Conservation (phyloP, 768 basidiomycete species). For the Sutorius australiensis region DNA sequence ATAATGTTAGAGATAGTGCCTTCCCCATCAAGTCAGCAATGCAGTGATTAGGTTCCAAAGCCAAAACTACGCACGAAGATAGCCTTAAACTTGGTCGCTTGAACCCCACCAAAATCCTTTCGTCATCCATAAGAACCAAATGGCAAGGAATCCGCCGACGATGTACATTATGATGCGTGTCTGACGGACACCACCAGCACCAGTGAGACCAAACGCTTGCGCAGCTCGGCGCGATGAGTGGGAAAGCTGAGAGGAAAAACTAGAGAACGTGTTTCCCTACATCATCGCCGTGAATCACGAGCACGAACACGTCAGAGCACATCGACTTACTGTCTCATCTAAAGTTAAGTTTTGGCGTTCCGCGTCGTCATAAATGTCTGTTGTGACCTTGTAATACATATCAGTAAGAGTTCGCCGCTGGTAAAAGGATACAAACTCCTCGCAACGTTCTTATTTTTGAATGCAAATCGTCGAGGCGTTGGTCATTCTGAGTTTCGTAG, state of each 20-base stretch:
- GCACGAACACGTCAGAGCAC: neutral
- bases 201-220: slow-evolving; percentile 65
- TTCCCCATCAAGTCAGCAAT: neutral
- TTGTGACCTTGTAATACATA: slow-evolving; percentile 58
- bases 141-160: slow-evolving; percentile 47
- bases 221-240: slow-evolving; percentile 68
- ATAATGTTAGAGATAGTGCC: neutral
- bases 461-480: slow-evolving; percentile 77
- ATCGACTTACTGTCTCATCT: slow-evolving; percentile 62
- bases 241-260: slow-evolving; percentile 57
- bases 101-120: slow-evolving; percentile 45
- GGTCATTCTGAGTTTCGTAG: slow-evolving; percentile 84
- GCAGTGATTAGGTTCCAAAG: neutral
- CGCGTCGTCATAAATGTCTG: slow-evolving; percentile 80
- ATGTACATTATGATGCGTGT: slow-evolving; percentile 64
- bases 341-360: slow-evolving; percentile 78
- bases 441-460: slow-evolving; percentile 79
- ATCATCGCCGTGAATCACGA: neutral
- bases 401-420: neutral
- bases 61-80: slow-evolving; percentile 14
- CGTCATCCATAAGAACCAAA: slow-evolving; percentile 56
- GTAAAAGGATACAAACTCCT: slow-evolving; percentile 38
- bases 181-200: slow-evolving; percentile 61
- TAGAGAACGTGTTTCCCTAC: slow-evolving; percentile 64
- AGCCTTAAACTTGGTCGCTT: slow-evolving; percentile 12